phyloP scores from a whole-genome alignment of 495 filamentous ascomycete genomes.

The Physcia stellaris region DNA sequence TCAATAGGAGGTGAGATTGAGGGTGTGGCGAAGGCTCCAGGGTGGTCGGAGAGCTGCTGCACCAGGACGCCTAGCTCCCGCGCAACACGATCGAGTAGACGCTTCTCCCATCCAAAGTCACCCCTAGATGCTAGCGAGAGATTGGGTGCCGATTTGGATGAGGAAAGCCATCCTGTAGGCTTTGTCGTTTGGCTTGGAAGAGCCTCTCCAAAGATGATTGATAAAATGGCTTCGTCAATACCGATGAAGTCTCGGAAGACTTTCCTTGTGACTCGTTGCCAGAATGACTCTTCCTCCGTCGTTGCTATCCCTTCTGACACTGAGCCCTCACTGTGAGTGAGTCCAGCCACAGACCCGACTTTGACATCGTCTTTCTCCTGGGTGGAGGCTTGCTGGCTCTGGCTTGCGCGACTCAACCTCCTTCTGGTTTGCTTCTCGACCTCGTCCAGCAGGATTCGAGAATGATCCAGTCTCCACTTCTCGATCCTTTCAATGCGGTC shows the following conservation, averaged over 20 bases:
- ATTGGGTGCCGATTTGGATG: conserved; percentile 26
- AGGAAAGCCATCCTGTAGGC: conserved; percentile 2
- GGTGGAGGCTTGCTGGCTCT: neutral
- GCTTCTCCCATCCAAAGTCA: conserved; percentile 57
- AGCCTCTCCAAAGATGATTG: conserved; percentile 75
- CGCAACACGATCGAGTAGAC: conserved; percentile 69
- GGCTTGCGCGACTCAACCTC: conserved; percentile 25
- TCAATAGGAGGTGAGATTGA: conserved; percentile 28
- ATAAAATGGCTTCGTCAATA: conserved; percentile 72
- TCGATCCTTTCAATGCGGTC: conserved; percentile 77
- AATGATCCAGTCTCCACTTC: conserved; percentile 85
- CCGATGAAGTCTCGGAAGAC: conserved; percentile 84
- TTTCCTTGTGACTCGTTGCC: conserved; percentile 68
- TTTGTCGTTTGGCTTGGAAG: conserved; percentile 29
- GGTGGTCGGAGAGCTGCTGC: conserved; percentile 65
- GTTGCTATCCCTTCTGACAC: too few species aligned
- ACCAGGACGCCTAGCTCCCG: conserved; percentile 75
- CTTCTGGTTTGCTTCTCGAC: conserved; percentile 74
- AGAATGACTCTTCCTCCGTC: conserved; percentile 36
- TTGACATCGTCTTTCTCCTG: conserved; percentile 12
- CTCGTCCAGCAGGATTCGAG: conserved; percentile 67
- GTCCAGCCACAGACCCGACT: conserved; percentile 23
- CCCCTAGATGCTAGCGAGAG: conserved; percentile 23
- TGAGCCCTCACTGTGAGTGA: too few species aligned
- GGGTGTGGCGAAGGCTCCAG: conserved; percentile 72